phyloP scores from a whole-genome alignment of 2,329 filamentous ascomycete genomes.

The Paracoccidioides brasiliensis region DNA sequence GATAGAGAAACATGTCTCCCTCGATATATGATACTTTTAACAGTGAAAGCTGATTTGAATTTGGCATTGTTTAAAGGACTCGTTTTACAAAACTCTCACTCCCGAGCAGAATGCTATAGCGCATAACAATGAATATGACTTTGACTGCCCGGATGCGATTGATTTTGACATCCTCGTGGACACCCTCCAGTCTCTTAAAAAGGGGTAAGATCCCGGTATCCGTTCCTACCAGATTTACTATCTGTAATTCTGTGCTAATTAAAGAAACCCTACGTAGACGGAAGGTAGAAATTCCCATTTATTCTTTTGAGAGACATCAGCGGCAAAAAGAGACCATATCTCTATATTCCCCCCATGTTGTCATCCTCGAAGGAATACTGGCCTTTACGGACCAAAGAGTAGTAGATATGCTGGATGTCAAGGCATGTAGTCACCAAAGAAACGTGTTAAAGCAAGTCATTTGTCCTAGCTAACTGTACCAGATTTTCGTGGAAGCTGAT shows the following conservation, averaged over 20 bases:
- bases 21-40: background rate
- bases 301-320: constrained; percentile 88
- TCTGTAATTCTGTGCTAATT: constrained; percentile 9
- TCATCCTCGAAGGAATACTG: constrained; percentile 92
- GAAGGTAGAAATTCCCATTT: constrained; percentile 73
- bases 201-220: constrained; percentile 50
- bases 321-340: constrained; percentile 66
- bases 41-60: constrained; percentile 11
- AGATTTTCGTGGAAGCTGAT: constrained; percentile 95
- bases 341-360: constrained; percentile 90
- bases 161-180: constrained; percentile 85
- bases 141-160: constrained; percentile 85
- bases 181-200: constrained; percentile 69
- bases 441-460: background rate
- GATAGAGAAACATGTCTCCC: background rate
- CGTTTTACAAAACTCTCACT: constrained; percentile 85
- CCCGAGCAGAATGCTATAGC: constrained; percentile 66
- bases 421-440: constrained; percentile 38
- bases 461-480: constrained; percentile 9
- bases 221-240: background rate
- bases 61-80: constrained; percentile 50
- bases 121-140: constrained; percentile 86
- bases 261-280: constrained; percentile 17
- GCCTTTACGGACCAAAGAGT: constrained; percentile 81
- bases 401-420: constrained; percentile 78